Percentiles rank a stretch among this genome's conserved stretches.
Conservation (phyloP, 768 basidiomycete genomes). For the Lactifluus echinatus region DNA sequence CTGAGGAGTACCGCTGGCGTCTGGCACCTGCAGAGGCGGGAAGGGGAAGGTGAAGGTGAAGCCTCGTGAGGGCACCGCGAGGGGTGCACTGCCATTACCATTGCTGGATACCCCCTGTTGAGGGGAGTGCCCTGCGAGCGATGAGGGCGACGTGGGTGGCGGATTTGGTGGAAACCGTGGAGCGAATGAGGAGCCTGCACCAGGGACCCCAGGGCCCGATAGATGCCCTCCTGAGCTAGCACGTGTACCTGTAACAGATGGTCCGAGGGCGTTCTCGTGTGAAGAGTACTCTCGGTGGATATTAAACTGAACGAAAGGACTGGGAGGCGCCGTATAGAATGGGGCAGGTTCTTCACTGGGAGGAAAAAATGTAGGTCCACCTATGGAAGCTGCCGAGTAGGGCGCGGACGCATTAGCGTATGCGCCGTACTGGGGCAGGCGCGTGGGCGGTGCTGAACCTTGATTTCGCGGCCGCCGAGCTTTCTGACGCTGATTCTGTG, state of each 20-base stretch:
- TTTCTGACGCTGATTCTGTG: slow-evolving; percentile 82
- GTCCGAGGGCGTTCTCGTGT: background rate
- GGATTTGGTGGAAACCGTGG: background rate
- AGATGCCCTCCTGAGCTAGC: slow-evolving; percentile 5
- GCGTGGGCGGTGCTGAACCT: slow-evolving; percentile 41
- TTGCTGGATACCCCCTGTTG: background rate
- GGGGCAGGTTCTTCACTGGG: slow-evolving; percentile 13
- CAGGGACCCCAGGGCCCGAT: slow-evolving; percentile 20
- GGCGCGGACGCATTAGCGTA: slow-evolving; percentile 42
- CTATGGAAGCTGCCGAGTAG: slow-evolving; percentile 25
- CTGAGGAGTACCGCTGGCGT: background rate
- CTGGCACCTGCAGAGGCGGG: slow-evolving; percentile 14
- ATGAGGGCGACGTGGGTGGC: background rate
- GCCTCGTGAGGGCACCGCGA: background rate
- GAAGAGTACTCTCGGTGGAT: background rate
- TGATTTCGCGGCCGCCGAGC: slow-evolving; percentile 65
- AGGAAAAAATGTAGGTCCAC: slow-evolving; percentile 19
- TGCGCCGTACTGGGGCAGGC: slow-evolving; percentile 54
- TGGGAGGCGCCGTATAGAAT: background rate
- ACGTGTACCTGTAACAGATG: background rate
- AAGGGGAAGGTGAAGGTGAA: slow-evolving; percentile 15
- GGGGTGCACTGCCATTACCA: background rate
- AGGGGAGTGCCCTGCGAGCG: background rate
- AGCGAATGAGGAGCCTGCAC: slow-evolving; percentile 4
- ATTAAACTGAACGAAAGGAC: slow-evolving; percentile 6